A percentile compares a stretch with the other conserved stretches of the same genome.
These are phyloP conservation scores for Trichocladium antarcticum DNA, from an alignment of 495 filamentous ascomycete genomes.

Conservation along the genomic window DNA sequence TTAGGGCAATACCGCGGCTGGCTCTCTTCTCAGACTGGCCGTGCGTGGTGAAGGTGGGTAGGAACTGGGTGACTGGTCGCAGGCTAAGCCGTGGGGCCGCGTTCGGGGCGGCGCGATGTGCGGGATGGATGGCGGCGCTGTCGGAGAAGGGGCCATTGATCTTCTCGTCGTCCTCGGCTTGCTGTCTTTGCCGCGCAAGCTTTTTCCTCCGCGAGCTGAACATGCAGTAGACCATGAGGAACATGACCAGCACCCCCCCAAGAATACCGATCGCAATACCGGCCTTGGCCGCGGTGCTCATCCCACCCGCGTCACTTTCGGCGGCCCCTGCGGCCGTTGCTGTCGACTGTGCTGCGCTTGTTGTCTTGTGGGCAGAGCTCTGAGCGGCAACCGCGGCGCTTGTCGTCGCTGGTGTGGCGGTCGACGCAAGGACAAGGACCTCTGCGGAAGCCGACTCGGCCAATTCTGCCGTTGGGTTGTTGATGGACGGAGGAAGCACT, in stretches of 20 bases:
- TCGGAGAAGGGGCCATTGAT: conserved; percentile 36
- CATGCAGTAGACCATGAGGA: conserved; percentile 52
- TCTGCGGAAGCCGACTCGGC: not conserved
- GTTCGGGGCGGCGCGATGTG: too few species aligned
- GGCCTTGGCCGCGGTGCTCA: conserved; percentile 61
- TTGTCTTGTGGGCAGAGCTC: not conserved
- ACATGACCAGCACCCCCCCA: conserved; percentile 49
- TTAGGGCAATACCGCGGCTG: conserved; percentile 38
- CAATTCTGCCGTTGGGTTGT: conserved; percentile 2
- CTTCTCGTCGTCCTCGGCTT: conserved; percentile 49
- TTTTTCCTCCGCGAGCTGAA: conserved; percentile 53
- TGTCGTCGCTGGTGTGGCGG: conserved; percentile 9
- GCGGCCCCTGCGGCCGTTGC: conserved; percentile 22
- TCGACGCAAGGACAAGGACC: not conserved
- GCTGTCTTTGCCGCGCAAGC: conserved; percentile 31
- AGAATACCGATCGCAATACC: conserved; percentile 75
- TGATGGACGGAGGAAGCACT: not conserved
- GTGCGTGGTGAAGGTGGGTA: conserved; percentile 48
- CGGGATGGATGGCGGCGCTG: conserved; percentile 25
- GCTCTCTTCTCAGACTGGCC: conserved; percentile 27
- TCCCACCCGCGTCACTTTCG: conserved; percentile 22
- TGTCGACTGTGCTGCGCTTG: conserved; percentile 13
- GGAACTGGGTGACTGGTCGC: conserved; percentile 78
- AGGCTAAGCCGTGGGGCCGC: conserved; percentile 67
- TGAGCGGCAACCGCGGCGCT: not conserved